Evolutionary conservation across 139 green algal genomes (phyloP).

Genomic region (Chlorella ohadii): DNA sequence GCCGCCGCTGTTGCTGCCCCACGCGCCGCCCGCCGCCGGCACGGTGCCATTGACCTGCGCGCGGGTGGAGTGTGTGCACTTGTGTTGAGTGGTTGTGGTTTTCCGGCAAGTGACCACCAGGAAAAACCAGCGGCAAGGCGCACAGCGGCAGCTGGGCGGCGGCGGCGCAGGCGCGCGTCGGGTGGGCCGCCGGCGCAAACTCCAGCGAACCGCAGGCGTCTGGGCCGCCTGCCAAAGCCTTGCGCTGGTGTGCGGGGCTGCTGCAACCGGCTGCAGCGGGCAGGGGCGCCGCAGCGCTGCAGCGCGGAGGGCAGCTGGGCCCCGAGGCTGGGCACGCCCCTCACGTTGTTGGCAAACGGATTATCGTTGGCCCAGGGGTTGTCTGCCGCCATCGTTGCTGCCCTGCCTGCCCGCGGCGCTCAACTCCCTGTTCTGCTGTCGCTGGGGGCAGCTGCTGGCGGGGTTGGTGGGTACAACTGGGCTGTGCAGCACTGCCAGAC

Average conservation of each 20-base stretch:
- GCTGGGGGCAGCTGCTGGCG: no score
- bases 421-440: no score
- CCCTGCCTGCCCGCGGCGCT: neutral
- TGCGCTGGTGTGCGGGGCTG: no score
- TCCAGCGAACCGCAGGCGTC: no score
- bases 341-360: conserved; percentile 36
- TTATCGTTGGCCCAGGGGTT: conserved; percentile 48
- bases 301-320: neutral
- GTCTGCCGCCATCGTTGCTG: conserved; percentile 35
- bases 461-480: neutral
- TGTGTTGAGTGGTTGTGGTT: no score
- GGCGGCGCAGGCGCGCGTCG: neutral
- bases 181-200: neutral
- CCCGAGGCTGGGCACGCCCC: neutral
- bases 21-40: conserved; percentile 18
- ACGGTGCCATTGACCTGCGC: conserved; percentile 34
- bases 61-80: no score
- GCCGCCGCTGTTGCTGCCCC: conserved; percentile 20
- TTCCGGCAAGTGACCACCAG: no score
- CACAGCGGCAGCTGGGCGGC: neutral
- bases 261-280: neutral
- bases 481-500: no score
- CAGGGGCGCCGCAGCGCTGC: neutral
- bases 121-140: no score
- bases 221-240: no score